These are phyloP conservation scores for Mesembryanthemum crystallinum DNA, from an alignment of 148 eudicot genomes.

Conservation along the genomic window DNA sequence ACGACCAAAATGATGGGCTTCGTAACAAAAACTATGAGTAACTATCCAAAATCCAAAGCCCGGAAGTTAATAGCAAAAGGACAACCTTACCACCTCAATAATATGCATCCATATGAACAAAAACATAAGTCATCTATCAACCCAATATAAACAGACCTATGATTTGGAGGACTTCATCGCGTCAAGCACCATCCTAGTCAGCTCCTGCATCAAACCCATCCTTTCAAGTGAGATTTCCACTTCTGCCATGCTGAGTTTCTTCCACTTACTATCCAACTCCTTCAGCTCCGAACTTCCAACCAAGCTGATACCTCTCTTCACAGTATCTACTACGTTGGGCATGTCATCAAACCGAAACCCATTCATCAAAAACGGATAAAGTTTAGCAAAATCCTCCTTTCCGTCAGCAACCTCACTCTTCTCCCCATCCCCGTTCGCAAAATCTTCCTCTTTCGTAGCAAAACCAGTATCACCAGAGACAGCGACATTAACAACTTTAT, in stretches of 20 bases:
- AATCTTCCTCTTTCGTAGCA: constrained; percentile 10
- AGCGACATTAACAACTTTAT: not conserved
- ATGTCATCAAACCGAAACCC: constrained; percentile 2
- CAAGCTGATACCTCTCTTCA: constrained; percentile 25
- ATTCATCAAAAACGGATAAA: constrained; percentile 23
- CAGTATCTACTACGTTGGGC: constrained; percentile 11
- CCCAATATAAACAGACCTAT: not conserved
- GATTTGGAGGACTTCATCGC: constrained; percentile 24
- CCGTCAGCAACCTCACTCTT: not conserved
- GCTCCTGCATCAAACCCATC: constrained; percentile 32
- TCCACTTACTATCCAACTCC: constrained; percentile 48
- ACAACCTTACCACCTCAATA: not conserved
- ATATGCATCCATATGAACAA: not conserved
- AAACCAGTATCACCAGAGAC: not conserved
- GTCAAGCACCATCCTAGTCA: constrained; percentile 26
- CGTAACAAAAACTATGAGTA: not conserved
- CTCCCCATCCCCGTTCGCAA: constrained; percentile 4
- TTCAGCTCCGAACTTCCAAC: constrained; percentile 31
- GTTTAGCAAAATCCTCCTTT: constrained; percentile 4
- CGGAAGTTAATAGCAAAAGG: not conserved
- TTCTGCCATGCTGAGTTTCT: constrained; percentile 34
- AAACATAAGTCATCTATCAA: not conserved
- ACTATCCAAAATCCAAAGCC: not conserved
- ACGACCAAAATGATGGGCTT: not conserved
- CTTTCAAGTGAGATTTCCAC: constrained; percentile 21